Conservation (phyloP, 768 basidiomycete genomes). For the Leccinum obscurum region DNA sequence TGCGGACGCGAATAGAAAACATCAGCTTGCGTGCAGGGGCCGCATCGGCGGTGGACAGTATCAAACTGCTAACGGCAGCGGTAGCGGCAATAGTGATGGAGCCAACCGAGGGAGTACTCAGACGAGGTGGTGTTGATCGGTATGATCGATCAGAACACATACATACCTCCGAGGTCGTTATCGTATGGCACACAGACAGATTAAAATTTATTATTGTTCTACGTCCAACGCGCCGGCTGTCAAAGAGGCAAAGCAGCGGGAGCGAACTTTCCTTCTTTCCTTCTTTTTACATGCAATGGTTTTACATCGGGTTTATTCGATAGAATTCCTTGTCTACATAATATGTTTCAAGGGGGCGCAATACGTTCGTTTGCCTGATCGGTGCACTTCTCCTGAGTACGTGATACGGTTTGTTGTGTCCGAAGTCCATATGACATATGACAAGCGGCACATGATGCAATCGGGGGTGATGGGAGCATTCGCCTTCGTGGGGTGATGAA, state of each 20-base stretch:
- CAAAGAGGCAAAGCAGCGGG: background rate
- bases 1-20: constrained; percentile 28
- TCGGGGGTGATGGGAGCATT: background rate
- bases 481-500: background rate
- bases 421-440: background rate
- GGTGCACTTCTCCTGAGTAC: background rate
- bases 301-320: background rate
- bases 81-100: background rate
- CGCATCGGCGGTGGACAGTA: background rate
- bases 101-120: constrained; percentile 3
- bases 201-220: background rate
- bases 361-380: background rate
- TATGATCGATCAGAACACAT: background rate
- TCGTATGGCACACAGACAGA: background rate
- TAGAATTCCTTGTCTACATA: background rate
- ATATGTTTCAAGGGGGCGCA: background rate
- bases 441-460: background rate
- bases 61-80: background rate
- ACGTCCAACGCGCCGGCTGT: too few species aligned
- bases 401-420: background rate
- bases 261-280: background rate
- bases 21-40: constrained; percentile 15
- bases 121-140: background rate
- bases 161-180: background rate
- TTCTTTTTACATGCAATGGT: background rate